These are phyloP conservation scores for Ustilago curta DNA, from an alignment of 1,284 basidiomycete species.

Conservation along the genomic window DNA sequence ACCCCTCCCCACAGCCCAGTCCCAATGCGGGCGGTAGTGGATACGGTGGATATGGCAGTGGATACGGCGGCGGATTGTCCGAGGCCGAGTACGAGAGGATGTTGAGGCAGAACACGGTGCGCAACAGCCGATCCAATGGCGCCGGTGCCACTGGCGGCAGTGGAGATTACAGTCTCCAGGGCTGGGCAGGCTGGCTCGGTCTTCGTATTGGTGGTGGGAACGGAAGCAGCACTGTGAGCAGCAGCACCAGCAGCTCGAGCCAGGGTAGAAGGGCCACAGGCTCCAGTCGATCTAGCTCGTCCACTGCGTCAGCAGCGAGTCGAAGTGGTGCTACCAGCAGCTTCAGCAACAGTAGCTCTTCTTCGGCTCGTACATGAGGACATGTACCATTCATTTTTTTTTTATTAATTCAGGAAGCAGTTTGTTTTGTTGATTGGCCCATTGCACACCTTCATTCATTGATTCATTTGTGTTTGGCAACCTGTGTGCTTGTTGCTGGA, in stretches of 20 bases:
- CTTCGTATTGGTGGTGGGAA: slow-evolving; percentile 9
- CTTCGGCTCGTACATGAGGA: neutral
- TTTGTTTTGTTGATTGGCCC: too few species aligned
- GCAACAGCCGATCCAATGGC: slow-evolving; percentile 21
- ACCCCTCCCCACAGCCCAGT: slow-evolving; percentile 38
- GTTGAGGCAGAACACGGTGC: slow-evolving; percentile 38
- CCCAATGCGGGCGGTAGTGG: slow-evolving; percentile 16
- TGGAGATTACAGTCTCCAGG: slow-evolving; percentile 35
- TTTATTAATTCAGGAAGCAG: too few species aligned
- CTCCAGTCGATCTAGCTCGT: too few species aligned
- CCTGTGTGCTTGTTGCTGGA: too few species aligned
- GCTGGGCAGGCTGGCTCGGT: slow-evolving; percentile 43
- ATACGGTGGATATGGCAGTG: slow-evolving; percentile 26
- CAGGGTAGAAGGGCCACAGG: too few species aligned
- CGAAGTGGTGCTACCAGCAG: neutral
- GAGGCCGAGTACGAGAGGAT: slow-evolving; percentile 53
- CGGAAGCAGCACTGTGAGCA: neutral
- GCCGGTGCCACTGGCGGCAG: neutral
- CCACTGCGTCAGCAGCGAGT: too few species aligned
- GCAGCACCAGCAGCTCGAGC: slow-evolving; percentile 7
- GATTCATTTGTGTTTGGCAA: too few species aligned
- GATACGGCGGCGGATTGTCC: slow-evolving; percentile 33
- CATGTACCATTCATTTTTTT: neutral
- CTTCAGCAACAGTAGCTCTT: slow-evolving; percentile 2
- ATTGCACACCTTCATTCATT: too few species aligned